phyloP scores from a whole-genome alignment of 2,329 filamentous ascomycete species.

The Nemania sp. region DNA sequence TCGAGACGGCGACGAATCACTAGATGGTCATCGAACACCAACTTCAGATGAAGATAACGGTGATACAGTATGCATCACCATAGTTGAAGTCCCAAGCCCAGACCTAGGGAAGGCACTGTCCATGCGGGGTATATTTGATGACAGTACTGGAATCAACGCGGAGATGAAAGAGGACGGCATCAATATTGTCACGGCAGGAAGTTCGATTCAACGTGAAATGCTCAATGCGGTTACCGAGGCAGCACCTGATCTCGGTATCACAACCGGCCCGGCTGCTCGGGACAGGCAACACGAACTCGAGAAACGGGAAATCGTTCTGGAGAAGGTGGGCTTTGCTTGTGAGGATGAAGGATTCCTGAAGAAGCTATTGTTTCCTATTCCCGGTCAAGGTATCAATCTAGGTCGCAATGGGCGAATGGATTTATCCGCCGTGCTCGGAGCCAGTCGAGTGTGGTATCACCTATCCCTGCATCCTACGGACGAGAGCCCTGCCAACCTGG shows the following conservation, averaged over 20 bases:
- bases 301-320: slow-evolving; percentile 78
- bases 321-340: slow-evolving; percentile 82
- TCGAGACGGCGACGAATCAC: slow-evolving; percentile 68
- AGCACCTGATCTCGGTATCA: slow-evolving; percentile 78
- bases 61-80: slow-evolving; percentile 86
- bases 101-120: slow-evolving; percentile 84
- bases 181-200: slow-evolving; percentile 72
- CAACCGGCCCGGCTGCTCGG: slow-evolving; percentile 66
- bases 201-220: slow-evolving; percentile 87
- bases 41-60: slow-evolving; percentile 71
- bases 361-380: slow-evolving; percentile 77
- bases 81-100: slow-evolving; percentile 83
- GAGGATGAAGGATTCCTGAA: slow-evolving; percentile 84
- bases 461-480: slow-evolving; percentile 91
- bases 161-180: slow-evolving; percentile 98
- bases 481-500: slow-evolving; percentile 74
- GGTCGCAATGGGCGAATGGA: slow-evolving; percentile 81
- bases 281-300: slow-evolving; percentile 81
- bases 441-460: slow-evolving; percentile 95
- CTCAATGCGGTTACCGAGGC: slow-evolving; percentile 76
- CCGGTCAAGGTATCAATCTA: slow-evolving; percentile 77
- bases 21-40: slow-evolving; percentile 68
- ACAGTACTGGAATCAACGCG: slow-evolving; percentile 86
- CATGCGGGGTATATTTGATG: slow-evolving; percentile 90
- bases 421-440: slow-evolving; percentile 72